Evolutionary conservation across 192 early-diverging fungal genomes (phyloP).

Genomic region (Spizellomyces punctatus): DNA sequence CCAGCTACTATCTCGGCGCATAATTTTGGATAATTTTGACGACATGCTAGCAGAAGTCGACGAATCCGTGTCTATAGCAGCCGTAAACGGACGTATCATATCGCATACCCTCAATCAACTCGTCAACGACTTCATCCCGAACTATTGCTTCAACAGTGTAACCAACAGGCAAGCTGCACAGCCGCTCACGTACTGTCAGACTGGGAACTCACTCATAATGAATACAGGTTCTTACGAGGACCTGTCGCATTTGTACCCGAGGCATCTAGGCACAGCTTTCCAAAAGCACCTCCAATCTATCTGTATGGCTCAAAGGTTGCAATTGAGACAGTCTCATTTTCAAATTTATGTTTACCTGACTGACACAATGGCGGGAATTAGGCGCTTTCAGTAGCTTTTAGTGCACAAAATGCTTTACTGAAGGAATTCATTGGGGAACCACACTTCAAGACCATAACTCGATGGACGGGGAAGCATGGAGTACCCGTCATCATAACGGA

Average conservation of each 20-base stretch:
- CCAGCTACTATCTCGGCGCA: constrained; percentile 34
- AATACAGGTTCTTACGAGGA: constrained; percentile 36
- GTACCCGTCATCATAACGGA: constrained; percentile 37
- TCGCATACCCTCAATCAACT: constrained; percentile 62
- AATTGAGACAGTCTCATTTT: background rate
- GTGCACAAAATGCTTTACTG: constrained; percentile 35
- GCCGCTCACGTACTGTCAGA: background rate
- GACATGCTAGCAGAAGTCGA: constrained; percentile 49
- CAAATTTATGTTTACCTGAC: background rate
- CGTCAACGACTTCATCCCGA: constrained; percentile 65
- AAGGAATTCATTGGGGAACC: constrained; percentile 40
- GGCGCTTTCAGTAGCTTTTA: constrained; percentile 38
- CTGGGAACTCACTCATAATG: too few relatives aligned
- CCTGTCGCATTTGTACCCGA: constrained; percentile 34
- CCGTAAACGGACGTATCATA: constrained; percentile 44
- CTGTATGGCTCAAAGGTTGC: constrained; percentile 41
- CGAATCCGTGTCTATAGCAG: constrained; percentile 36
- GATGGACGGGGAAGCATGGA: constrained; percentile 34
- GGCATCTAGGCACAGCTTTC: constrained; percentile 30
- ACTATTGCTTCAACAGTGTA: constrained; percentile 42
- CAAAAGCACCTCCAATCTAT: constrained; percentile 44
- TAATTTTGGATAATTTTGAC: constrained; percentile 51
- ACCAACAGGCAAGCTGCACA: constrained; percentile 27
- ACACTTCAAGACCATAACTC: constrained; percentile 39
- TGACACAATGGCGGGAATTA: background rate